Evolutionary conservation across 176 grass and related monocot genomes (phyloP).

Genomic region (Oryza punctata): DNA sequence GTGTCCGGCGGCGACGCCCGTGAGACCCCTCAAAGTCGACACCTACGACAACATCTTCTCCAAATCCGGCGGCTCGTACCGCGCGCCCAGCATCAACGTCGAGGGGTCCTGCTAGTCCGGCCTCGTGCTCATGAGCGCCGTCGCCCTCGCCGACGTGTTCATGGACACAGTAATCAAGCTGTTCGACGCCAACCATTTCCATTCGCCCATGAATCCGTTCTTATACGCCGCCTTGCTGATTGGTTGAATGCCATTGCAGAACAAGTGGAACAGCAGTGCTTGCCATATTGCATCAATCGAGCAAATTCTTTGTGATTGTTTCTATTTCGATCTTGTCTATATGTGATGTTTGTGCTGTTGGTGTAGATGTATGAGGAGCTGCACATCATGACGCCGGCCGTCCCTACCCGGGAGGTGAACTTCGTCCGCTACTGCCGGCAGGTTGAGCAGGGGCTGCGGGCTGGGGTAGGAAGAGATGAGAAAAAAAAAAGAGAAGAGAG

Average conservation of each 20-base stretch:
- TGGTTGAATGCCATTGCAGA: constrained; percentile 32
- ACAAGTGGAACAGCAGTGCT: constrained; percentile 68
- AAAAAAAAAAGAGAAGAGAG: no score
- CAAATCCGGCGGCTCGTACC: constrained; percentile 60
- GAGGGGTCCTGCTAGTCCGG: constrained; percentile 78
- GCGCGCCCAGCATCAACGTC: constrained; percentile 48
- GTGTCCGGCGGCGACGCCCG: constrained; percentile 31
- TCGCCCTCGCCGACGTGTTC: constrained; percentile 77
- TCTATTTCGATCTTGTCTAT: not conserved
- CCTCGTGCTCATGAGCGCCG: constrained; percentile 57
- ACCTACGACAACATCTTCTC: constrained; percentile 74
- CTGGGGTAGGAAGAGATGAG: no score
- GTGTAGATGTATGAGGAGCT: constrained; percentile 91
- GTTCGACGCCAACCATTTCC: no score
- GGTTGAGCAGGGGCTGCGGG: constrained; percentile 87
- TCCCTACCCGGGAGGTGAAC: constrained; percentile 77
- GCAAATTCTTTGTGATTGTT: not conserved
- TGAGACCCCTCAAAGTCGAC: constrained; percentile 57
- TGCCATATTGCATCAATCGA: not conserved
- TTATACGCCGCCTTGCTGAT: not conserved
- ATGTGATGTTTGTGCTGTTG: not conserved
- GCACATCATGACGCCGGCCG: constrained; percentile 70
- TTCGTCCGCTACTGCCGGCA: constrained; percentile 97
- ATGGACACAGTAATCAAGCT: constrained; percentile 68
- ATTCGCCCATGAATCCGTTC: no score